Evolutionary conservation across 2,329 filamentous ascomycete genomes (phyloP), one percentile per base, ranked within the genome.

Genomic region (Fonsecaea pugnacius): DNA sequence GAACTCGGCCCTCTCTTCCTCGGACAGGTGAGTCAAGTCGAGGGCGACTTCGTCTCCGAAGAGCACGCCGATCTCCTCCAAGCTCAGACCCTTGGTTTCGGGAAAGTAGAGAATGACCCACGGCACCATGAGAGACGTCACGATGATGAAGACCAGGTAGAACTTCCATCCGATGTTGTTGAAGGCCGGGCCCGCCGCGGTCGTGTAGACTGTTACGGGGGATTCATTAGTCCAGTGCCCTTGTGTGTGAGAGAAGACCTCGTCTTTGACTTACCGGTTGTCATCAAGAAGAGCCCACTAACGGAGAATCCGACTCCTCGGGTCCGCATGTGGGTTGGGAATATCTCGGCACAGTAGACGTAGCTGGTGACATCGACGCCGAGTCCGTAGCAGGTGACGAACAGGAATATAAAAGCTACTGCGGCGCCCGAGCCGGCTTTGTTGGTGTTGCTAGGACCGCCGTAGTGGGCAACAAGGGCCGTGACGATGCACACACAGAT

Each of bases 391-490:
- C 74, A 79, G 53, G 75, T 68, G 40, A 54, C 48, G 36, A 59
- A 84, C 21, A 76, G 74, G 61, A 74, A 77, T 61, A 78, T 73
- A 69, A 76, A 78, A 43, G 76, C 70, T 66, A 78, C 72, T 2
- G 73, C 75, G 3, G 73, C 76, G 21, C 71, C 70, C 12, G 74
- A 71, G 4, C 75, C 77, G 2, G 73, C 69, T 9, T 63, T 69
- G 60, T 78, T 77, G 16, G 66, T 69, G 1, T 75, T 77, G 6
- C 72, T 73, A 0, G 75, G 70, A 35, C 24, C 14, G 5, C 30
- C n/a, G 59, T 71, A 79, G 10, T 64, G 43, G 1, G 76, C 76
- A 21, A 72, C 69, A 48, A 78, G 65, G 10, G 74, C 74, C 53
- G 74, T 74, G 48, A 77, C 72, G 54, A 75, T 76, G 18, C 75